These are phyloP conservation scores for Balakata baccata DNA, from an alignment of 345 rosid species.

Conservation along the genomic window DNA sequence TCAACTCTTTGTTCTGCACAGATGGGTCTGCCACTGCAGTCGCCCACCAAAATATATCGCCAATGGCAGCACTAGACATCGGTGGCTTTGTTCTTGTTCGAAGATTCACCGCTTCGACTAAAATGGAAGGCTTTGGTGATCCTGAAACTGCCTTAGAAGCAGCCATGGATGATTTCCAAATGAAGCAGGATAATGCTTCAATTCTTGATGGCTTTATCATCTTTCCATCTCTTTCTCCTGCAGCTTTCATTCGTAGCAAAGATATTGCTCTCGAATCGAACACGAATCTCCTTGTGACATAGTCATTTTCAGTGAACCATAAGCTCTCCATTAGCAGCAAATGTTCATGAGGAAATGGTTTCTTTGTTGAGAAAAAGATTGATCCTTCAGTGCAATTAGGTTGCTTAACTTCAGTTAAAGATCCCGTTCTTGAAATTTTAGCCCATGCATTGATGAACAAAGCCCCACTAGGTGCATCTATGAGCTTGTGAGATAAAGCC, in stretches of 20 bases:
- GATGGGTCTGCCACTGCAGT: slow-evolving; percentile 2
- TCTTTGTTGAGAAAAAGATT: slow-evolving; percentile 16
- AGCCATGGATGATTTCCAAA: slow-evolving; percentile 24
- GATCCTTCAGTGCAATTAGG: slow-evolving; percentile 17
- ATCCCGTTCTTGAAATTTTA: slow-evolving; percentile 4
- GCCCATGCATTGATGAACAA: slow-evolving; percentile 14
- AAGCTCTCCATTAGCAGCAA: slow-evolving; percentile 19
- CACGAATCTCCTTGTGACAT: slow-evolving; percentile 20
- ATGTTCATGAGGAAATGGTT: slow-evolving; percentile 8
- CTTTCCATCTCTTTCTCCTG: too few species aligned
- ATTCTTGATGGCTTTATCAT: slow-evolving; percentile 6
- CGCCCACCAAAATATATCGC: slow-evolving; percentile 22
- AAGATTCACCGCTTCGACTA: slow-evolving; percentile 23
- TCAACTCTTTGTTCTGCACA: too few species aligned
- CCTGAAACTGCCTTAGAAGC: slow-evolving; percentile 9
- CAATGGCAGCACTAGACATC: slow-evolving; percentile 12
- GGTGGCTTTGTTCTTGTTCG: slow-evolving; percentile 11
- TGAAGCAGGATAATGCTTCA: slow-evolving; percentile 22
- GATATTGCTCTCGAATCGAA: slow-evolving; percentile 19
- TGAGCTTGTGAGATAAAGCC: slow-evolving; percentile 20
- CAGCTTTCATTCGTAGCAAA: neutral
- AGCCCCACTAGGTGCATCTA: slow-evolving; percentile 10
- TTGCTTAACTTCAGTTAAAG: neutral
- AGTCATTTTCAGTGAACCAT: slow-evolving; percentile 20
- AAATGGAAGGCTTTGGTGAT: slow-evolving; percentile 8